Base-by-base conservation (phyloP, 2,329 filamentous ascomycete species). In the Apiospora marii region DNA sequence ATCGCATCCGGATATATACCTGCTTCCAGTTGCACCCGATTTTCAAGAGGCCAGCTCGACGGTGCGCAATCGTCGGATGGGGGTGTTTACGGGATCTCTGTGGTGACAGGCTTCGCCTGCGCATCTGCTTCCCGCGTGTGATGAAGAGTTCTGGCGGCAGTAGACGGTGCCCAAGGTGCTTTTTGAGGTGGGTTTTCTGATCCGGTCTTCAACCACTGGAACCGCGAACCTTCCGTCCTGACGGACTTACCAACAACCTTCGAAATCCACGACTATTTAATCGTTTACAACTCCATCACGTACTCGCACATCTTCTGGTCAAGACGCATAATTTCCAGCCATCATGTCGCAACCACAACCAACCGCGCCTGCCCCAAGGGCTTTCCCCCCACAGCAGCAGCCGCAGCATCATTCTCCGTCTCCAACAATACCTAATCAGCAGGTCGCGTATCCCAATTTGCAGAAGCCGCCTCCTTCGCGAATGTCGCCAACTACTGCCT, bases 261-360 rank as follows among this genome's bases (percentile, higher is more conserved):
- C 58, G 58, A 24, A 24, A 5, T 64, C 19, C 37, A 41, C 58
- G 13, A 14, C 58, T 10, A 14, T 19, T 13, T 64, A 41, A 41
- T 64, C 58, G 34, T 41, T 41, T 6, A 13, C 19, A 19, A 64
- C 34, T 3, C n/a, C 22, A 4, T 64, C 58, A 22, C 30, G 34
- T 41, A 41, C n/a, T n/a, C 41, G 12, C 30, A n/a, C 30, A 22
- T 16, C 53, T 61, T 22, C 13, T 41, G 22, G 58, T n/a, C 19
- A 44, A 13, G 24, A 46, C 43, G 41, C n/a, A 44, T 46, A 67
- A 51, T 24, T 71, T 44, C 46, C 69, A n/a, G 30, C 51, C 70
- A 75, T 75, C 75, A 90, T 92, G 90, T 89, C 90, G 78, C 90
- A 92, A 80, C 88, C 89, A 70, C 89, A 90, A 75, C 83, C 84